Evolutionary conservation across 257 asterid genomes (phyloP).

Genomic region (Solanum pimpinellifolium): DNA sequence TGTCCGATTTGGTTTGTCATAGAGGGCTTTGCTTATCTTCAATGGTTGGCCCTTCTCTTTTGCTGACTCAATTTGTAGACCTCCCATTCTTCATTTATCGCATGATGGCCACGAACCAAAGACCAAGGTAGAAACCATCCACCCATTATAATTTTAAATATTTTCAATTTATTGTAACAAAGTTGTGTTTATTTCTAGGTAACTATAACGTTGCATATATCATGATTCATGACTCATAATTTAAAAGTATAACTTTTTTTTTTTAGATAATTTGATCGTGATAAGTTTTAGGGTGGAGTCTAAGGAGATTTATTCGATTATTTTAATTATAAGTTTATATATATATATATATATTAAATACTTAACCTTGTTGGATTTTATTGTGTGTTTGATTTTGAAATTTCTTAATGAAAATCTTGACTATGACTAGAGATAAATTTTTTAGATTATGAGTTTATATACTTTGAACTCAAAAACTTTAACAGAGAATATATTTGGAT

Average conservation of each 20-base stretch:
- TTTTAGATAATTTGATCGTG: too few relatives aligned
- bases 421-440: background rate
- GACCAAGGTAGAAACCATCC: background rate
- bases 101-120: background rate
- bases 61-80: background rate
- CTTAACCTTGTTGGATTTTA: rapidly evolving
- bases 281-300: background rate
- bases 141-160: too few relatives aligned
- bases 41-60: slow-evolving; percentile 47
- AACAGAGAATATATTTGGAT: background rate
- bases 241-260: background rate
- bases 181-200: background rate
- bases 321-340: background rate
- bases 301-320: background rate
- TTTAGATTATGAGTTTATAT: background rate
- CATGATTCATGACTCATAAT: background rate
- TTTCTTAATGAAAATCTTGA: too few relatives aligned
- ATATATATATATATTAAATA: too few relatives aligned
- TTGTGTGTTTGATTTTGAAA: background rate
- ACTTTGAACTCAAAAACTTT: background rate
- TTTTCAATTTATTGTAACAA: background rate
- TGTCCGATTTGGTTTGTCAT: slow-evolving; percentile 11
- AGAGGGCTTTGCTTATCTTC: slow-evolving; percentile 39
- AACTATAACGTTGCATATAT: background rate
- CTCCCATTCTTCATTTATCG: background rate